Conservation (phyloP, 139 green algal genomes). For the Picochlorum costavermella region DNA sequence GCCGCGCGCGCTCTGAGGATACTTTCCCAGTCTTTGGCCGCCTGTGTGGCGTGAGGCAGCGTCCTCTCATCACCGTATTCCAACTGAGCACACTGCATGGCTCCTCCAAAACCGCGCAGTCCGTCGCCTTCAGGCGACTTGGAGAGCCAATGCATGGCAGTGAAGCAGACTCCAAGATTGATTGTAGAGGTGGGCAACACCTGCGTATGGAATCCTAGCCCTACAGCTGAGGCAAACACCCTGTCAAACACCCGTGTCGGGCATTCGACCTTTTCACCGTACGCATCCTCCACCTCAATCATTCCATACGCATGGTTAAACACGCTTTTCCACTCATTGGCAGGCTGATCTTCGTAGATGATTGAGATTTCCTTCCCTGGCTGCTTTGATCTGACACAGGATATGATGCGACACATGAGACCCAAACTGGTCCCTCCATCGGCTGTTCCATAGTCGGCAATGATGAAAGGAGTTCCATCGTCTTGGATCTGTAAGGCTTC, state of each 20-base stretch:
- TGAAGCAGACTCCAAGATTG: background rate
- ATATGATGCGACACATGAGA: background rate
- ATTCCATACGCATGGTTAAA: slow-evolving; percentile 1
- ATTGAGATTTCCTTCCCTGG: background rate
- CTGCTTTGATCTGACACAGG: background rate
- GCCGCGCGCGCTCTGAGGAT: background rate
- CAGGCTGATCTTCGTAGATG: background rate
- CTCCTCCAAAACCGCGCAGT: background rate
- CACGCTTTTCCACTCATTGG: background rate
- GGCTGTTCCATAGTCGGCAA: background rate
- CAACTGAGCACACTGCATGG: slow-evolving; percentile 2
- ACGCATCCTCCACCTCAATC: background rate
- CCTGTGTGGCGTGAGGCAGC: background rate
- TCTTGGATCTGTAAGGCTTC: background rate
- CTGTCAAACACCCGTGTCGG: background rate
- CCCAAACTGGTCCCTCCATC: background rate
- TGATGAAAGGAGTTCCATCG: background rate
- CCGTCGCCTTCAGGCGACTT: background rate
- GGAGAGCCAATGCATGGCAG: slow-evolving; percentile 1
- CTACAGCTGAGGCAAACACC: background rate
- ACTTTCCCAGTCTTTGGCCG: background rate
- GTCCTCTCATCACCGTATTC: background rate
- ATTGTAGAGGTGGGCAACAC: background rate
- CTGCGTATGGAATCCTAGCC: slow-evolving; percentile 1
- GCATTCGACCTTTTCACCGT: background rate